These are phyloP conservation scores for Fusarium sp. DNA, from an alignment of 2,329 filamentous ascomycete genomes.

Conservation along the genomic window DNA sequence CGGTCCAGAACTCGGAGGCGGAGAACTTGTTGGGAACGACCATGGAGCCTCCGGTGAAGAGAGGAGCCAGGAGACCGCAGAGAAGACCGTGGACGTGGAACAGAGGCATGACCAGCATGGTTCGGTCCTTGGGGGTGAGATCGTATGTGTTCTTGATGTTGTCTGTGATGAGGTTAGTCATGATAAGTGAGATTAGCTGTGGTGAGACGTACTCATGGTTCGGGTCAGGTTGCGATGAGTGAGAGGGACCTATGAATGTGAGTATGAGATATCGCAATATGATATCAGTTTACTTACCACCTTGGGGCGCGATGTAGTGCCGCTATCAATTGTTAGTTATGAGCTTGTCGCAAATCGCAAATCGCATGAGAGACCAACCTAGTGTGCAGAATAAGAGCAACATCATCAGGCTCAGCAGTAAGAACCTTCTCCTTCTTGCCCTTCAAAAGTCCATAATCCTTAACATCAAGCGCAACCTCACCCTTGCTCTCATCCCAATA, in stretches of 20 bases:
- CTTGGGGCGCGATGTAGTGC: conserved; percentile 87
- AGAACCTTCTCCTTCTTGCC: conserved; percentile 57
- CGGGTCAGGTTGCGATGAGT: conserved; percentile 83
- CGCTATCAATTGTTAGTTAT: conserved; percentile 57
- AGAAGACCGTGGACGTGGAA: conserved; percentile 93
- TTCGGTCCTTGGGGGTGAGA: conserved; percentile 76
- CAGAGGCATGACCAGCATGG: conserved; percentile 89
- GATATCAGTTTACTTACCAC: conserved; percentile 64
- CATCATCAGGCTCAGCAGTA: conserved; percentile 76
- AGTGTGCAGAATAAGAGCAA: conserved; percentile 85
- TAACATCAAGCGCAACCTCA: conserved; percentile 81
- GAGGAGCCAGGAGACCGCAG: conserved; percentile 82
- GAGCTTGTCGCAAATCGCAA: not conserved
- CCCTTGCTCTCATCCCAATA: conserved; percentile 75
- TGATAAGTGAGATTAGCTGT: conserved; percentile 39
- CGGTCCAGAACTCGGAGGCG: conserved; percentile 82
- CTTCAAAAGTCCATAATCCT: conserved; percentile 76
- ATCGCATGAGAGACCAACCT: conserved; percentile 53
- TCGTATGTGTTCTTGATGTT: conserved; percentile 85
- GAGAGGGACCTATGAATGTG: conserved; percentile 70
- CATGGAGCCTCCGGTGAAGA: conserved; percentile 81
- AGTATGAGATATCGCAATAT: conserved; percentile 2
- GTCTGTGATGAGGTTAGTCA: conserved; percentile 53
- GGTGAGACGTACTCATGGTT: conserved; percentile 72
- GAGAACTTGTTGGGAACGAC: conserved; percentile 85